Evolutionary conservation across 2,329 filamentous ascomycete species (phyloP).

Genomic region (Fusarium citri): DNA sequence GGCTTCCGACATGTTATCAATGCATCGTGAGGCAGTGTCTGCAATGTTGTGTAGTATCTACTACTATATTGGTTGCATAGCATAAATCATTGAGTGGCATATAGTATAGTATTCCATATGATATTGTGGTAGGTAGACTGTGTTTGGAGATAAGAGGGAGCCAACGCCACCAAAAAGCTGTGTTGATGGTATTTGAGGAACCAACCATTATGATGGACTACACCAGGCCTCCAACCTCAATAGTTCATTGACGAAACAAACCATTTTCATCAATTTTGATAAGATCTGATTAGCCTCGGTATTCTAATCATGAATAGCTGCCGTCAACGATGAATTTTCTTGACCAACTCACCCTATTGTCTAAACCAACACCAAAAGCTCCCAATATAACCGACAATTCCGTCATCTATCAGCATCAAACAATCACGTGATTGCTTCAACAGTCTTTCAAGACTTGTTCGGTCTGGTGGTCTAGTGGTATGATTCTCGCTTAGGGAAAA

Average conservation of each 20-base stretch:
- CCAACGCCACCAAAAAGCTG: not conserved
- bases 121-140: not conserved
- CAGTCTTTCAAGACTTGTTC: conserved; percentile 51
- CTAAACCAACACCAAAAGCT: not conserved
- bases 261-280: not conserved
- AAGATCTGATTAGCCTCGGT: not conserved
- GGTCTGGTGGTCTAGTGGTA: conserved; percentile 72
- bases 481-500: conserved; percentile 76
- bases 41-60: not conserved
- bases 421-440: conserved; percentile 19
- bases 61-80: not conserved
- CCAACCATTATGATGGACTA: not conserved
- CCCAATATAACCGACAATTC: fast-evolving
- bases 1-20: not conserved
- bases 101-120: not conserved
- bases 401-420: fast-evolving
- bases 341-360: not conserved
- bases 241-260: not conserved
- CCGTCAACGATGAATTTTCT: not conserved
- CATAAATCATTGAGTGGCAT: not conserved
- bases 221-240: not conserved
- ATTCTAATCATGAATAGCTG: not conserved
- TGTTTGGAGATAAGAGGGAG: not conserved
- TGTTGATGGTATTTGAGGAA: not conserved
- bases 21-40: not conserved